phyloP scores from a whole-genome alignment of 139 green algal species.

The Chlorella ohadii region DNA sequence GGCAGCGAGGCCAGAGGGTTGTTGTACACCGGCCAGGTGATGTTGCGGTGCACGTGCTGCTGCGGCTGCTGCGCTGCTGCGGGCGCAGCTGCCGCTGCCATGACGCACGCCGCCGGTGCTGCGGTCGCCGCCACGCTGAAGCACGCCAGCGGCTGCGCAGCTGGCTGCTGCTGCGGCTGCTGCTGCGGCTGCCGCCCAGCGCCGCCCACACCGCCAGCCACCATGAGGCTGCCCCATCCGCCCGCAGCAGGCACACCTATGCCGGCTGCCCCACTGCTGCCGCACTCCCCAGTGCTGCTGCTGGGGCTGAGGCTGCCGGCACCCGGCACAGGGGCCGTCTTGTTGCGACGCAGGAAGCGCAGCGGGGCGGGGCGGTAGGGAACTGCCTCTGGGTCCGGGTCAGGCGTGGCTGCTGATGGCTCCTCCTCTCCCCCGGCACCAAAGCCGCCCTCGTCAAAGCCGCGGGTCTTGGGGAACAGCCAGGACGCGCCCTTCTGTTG shows the following conservation, averaged over 20 bases:
- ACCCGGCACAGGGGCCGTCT: not conserved
- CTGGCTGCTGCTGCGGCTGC: not conserved
- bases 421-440: not conserved
- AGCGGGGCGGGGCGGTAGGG: slow-evolving; percentile 9
- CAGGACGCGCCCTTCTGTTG: slow-evolving; percentile 33
- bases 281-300: not conserved
- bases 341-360: slow-evolving; percentile 37
- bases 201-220: not conserved
- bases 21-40: not conserved
- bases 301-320: not conserved
- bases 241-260: not conserved
- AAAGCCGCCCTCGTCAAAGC: not conserved
- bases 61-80: not conserved
- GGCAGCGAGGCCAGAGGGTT: not conserved
- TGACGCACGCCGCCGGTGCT: not conserved
- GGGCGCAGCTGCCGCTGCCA: not conserved
- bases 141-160: not conserved
- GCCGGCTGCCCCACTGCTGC: not conserved
- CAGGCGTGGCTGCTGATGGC: not conserved
- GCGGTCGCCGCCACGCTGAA: not conserved
- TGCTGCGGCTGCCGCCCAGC: not conserved
- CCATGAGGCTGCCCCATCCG: not conserved
- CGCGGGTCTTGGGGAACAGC: slow-evolving; percentile 26
- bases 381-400: not conserved
- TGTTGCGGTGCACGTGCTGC: not conserved